Percentiles rank a stretch among this genome's conserved stretches.
Evolutionary conservation across 345 rosid genomes (phyloP).

Genomic region (Trapa bicornis): DNA sequence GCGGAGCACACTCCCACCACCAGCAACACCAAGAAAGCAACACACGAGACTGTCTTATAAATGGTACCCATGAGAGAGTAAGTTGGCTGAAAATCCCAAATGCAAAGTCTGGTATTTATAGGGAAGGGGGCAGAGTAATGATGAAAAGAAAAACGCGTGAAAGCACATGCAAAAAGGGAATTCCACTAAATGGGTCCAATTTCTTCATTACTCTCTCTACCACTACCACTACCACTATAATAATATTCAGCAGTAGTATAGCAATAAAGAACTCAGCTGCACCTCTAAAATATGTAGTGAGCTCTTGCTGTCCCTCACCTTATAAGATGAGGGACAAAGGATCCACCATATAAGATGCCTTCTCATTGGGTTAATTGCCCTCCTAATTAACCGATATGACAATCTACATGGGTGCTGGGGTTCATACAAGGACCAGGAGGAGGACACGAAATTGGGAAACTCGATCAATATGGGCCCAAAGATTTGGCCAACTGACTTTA

Average conservation of each 20-base stretch:
- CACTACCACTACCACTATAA: not conserved
- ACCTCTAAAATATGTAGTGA: slow-evolving; percentile 8
- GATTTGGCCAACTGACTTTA: not conserved
- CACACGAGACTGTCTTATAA: slow-evolving; percentile 6
- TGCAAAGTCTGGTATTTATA: slow-evolving; percentile 20
- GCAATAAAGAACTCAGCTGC: not conserved
- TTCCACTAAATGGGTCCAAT: slow-evolving; percentile 7
- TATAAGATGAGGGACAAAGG: not conserved
- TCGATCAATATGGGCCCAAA: not conserved
- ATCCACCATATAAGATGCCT: not conserved
- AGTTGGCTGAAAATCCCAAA: slow-evolving; percentile 5
- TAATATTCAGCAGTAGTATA: too few relatives aligned
- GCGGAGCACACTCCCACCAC: slow-evolving; percentile 30
- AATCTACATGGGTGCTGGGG: not conserved
- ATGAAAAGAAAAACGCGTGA: slow-evolving; percentile 3
- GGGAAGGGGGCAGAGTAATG: slow-evolving; percentile 7
- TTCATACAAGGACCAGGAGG: not conserved
- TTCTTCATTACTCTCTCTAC: not conserved
- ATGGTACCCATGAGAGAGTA: slow-evolving; percentile 16
- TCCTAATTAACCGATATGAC: not conserved
- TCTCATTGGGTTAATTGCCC: not conserved
- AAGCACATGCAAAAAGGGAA: slow-evolving; percentile 15
- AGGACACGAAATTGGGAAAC: not conserved
- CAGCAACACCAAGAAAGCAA: slow-evolving; percentile 18
- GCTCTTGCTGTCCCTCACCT: slow-evolving; percentile 31